A percentile compares a stretch with the other conserved stretches of the same genome.
These are phyloP conservation scores for Corymbia calophylla DNA, from an alignment of 441 rosid species.

Conservation along the genomic window DNA sequence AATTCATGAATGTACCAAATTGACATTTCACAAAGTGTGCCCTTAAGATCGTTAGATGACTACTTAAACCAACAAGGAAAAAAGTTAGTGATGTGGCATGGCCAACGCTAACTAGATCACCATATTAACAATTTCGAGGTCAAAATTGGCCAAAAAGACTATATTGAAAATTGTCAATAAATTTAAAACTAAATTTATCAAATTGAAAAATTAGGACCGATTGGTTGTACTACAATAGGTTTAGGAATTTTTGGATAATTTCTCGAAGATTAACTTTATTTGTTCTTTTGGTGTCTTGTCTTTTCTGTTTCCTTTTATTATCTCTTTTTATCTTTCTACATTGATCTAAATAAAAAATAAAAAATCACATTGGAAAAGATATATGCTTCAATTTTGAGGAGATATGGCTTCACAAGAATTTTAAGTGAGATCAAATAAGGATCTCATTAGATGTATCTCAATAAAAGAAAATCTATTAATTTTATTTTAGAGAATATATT, in stretches of 20 bases:
- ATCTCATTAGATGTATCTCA: no score
- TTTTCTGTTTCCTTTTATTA: background rate
- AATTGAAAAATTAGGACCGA: accelerated
- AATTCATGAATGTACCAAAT: accelerated
- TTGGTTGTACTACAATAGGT: accelerated
- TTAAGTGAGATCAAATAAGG: no score
- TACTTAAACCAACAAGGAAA: background rate
- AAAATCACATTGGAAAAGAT: background rate
- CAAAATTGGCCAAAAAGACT: background rate
- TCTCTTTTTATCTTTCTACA: background rate
- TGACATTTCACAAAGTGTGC: background rate
- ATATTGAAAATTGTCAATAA: accelerated
- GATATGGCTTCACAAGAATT: no score
- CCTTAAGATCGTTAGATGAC: accelerated
- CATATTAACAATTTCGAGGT: accelerated
- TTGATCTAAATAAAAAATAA: background rate
- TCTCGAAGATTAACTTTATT: accelerated
- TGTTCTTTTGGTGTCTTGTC: background rate
- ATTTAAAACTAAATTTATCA: accelerated
- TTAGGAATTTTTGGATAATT: accelerated
- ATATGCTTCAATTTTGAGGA: no score
- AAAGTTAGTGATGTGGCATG: accelerated
- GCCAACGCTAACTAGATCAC: accelerated
- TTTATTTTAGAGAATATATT: no score
- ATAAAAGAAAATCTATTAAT: no score